Conservation (phyloP, 306 rosid genomes). For the Begonia masoniana region DNA sequence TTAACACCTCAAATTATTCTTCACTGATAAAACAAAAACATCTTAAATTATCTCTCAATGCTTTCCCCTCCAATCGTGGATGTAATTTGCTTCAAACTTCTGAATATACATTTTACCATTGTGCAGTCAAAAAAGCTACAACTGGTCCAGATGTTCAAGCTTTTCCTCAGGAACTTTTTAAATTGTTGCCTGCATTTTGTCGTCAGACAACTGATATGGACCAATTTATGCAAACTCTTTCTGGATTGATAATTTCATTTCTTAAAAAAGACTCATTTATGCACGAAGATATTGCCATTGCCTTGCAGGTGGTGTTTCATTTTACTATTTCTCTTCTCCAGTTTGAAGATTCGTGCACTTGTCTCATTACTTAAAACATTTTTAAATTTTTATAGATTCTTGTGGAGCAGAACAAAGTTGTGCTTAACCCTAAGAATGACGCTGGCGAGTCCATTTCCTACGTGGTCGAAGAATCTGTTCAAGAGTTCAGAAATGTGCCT, state of each 20-base stretch:
- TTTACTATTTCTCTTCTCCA: conserved; percentile 3
- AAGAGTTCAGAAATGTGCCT: conserved; percentile 24
- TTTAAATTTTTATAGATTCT: conserved; percentile 40
- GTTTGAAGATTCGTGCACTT: not conserved
- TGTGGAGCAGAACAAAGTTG: conserved; percentile 64
- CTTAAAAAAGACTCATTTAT: conserved; percentile 61
- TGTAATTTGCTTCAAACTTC: conserved; percentile 2
- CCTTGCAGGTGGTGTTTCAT: conserved; percentile 52
- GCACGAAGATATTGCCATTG: conserved; percentile 50
- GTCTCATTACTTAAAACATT: not conserved
- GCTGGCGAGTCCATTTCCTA: conserved; percentile 11
- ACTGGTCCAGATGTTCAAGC: conserved; percentile 40
- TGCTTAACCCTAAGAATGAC: conserved; percentile 28
- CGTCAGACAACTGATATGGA: conserved; percentile 58
- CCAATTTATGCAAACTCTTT: conserved; percentile 31
- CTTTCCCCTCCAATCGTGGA: conserved; percentile 3
- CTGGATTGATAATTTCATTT: conserved; percentile 38
- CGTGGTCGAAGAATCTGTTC: conserved; percentile 18
- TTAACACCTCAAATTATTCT: no score
- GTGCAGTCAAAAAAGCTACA: conserved; percentile 35
- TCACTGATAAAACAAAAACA: no score
- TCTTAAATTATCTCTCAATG: not conserved
- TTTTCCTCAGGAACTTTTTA: conserved; percentile 47
- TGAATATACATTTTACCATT: not conserved
- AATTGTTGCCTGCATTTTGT: conserved; percentile 81